Evolutionary conservation across 441 rosid genomes (phyloP).

Genomic region (Syzygium syzygioides): DNA sequence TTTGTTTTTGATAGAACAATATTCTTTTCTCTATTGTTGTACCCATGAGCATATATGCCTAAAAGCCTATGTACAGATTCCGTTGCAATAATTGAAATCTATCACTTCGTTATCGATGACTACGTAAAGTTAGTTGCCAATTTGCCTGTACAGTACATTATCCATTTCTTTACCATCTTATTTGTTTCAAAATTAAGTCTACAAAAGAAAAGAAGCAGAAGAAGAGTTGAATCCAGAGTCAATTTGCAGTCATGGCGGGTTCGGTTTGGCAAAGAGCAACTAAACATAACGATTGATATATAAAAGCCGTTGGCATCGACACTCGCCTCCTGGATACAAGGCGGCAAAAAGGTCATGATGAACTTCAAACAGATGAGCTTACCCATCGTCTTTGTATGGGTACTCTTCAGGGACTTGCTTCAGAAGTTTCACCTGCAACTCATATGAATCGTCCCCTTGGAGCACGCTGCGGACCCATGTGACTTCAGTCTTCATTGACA

Average conservation of each 20-base stretch:
- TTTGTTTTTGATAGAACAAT: neutral
- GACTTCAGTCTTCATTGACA: conserved; percentile 8
- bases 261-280: neutral
- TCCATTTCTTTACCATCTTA: neutral
- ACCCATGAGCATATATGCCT: no score
- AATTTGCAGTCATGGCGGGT: neutral
- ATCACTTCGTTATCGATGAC: neutral
- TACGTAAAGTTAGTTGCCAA: neutral
- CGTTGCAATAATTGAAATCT: neutral
- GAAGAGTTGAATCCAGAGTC: neutral
- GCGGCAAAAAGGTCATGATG: neutral
- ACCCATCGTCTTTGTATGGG: conserved; percentile 3
- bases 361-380: neutral
- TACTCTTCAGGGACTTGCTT: conserved; percentile 10
- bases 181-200: neutral
- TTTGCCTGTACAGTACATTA: neutral
- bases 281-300: neutral
- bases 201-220: neutral
- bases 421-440: conserved; percentile 12
- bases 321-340: neutral
- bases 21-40: neutral
- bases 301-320: neutral
- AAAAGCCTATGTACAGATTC: neutral
- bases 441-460: neutral
- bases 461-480: conserved; percentile 1